Conservation (phyloP, 2,329 filamentous ascomycete genomes). For the Saccharata proteae region DNA sequence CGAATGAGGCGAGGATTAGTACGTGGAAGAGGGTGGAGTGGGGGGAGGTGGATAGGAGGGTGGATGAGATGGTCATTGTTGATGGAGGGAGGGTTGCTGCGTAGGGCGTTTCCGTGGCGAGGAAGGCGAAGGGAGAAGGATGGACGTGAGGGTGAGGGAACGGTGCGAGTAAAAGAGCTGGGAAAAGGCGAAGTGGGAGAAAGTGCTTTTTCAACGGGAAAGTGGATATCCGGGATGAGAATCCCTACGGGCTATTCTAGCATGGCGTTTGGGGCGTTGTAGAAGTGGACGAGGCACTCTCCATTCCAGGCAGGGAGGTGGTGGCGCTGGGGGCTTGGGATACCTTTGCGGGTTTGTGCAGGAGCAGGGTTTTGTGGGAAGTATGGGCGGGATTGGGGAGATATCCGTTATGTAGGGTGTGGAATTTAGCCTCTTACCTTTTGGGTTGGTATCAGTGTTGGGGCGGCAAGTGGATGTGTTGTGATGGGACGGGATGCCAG, state of each 20-base stretch:
- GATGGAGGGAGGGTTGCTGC: constrained; percentile 47
- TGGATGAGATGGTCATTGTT: constrained; percentile 50
- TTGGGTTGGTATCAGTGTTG: too few relatives aligned
- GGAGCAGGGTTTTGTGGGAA: too few relatives aligned
- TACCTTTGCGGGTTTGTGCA: too few relatives aligned
- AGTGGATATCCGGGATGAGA: background rate
- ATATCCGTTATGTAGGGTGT: too few relatives aligned
- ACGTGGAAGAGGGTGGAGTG: constrained; percentile 87
- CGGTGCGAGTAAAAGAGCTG: background rate
- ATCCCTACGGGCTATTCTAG: background rate
- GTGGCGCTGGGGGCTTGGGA: too few relatives aligned
- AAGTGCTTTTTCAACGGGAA: background rate
- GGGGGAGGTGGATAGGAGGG: constrained; percentile 37
- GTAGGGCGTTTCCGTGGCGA: too few relatives aligned
- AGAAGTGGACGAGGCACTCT: too few relatives aligned
- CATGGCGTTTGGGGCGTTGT: constrained; percentile 1
- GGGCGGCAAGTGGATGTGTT: too few relatives aligned
- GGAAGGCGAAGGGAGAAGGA: constrained; percentile 1
- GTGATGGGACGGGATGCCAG: too few relatives aligned
- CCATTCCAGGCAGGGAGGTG: too few relatives aligned
- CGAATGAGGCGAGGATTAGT: constrained; percentile 74
- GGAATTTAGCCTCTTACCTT: too few relatives aligned
- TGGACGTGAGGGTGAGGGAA: background rate
- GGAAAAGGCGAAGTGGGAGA: background rate
- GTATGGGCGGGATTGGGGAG: too few relatives aligned